A percentile compares a stretch with the other conserved stretches of the same genome.
Evolutionary conservation across 2,329 filamentous ascomycete species (phyloP).

Genomic region (Beauveria rudraprayagi): DNA sequence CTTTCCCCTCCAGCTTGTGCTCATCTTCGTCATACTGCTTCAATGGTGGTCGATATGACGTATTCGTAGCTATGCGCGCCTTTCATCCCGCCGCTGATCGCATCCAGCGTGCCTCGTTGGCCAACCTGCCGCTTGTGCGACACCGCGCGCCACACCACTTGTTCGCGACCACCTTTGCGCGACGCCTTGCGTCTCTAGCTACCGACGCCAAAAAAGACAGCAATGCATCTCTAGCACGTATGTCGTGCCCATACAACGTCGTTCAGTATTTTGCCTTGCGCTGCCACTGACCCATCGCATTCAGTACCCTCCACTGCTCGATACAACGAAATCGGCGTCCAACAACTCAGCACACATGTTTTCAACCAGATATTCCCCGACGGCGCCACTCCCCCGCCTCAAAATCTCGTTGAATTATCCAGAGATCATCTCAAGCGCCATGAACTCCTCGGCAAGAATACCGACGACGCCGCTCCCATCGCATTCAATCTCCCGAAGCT

Average conservation of each 20-base stretch:
- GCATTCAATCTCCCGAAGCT: constrained; percentile 78
- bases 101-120: constrained; percentile 32
- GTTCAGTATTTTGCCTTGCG: neutral
- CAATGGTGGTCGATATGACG: constrained; percentile 12
- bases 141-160: constrained; percentile 34
- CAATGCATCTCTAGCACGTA: constrained; percentile 31
- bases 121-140: constrained; percentile 44
- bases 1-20: neutral
- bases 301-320: constrained; percentile 51
- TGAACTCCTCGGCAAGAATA: constrained; percentile 84
- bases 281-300: constrained; percentile 11
- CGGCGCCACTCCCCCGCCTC: constrained; percentile 46
- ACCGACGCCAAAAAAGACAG: constrained; percentile 11
- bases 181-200: constrained; percentile 35
- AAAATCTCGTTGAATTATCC: constrained; percentile 70
- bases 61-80: constrained; percentile 16
- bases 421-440: constrained; percentile 77
- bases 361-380: constrained; percentile 74
- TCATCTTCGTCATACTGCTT: constrained; percentile 19
- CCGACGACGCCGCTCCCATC: constrained; percentile 66
- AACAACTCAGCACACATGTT: constrained; percentile 80
- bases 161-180: constrained; percentile 28
- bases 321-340: constrained; percentile 88
- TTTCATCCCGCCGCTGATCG: constrained; percentile 26
- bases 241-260: constrained; percentile 16